A percentile compares a stretch with the other conserved stretches of the same genome.
Conservation (phyloP, 768 basidiomycete species). For the Boletus rubescentipes region DNA sequence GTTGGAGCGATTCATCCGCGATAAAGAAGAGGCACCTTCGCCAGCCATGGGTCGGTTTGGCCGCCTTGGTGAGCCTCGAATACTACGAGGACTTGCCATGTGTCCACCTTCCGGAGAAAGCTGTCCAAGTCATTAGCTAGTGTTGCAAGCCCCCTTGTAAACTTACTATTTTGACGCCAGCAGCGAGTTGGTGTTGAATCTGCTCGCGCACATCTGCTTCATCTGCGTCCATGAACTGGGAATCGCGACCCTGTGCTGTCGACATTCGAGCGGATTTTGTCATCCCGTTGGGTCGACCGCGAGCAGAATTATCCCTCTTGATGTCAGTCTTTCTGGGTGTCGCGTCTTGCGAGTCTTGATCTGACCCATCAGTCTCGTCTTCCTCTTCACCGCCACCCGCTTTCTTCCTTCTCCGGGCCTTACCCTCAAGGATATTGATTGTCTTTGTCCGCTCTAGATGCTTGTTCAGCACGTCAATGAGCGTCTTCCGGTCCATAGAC, state of each 20-base stretch:
- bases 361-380: constrained; percentile 38
- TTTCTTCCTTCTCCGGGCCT: constrained; percentile 35
- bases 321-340: constrained; percentile 58
- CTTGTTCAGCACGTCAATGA: constrained; percentile 78
- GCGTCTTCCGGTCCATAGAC: constrained; percentile 73
- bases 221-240: constrained; percentile 90
- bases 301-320: constrained; percentile 36
- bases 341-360: constrained; percentile 51
- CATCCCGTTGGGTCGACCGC: constrained; percentile 28
- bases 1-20: constrained; percentile 39
- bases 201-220: constrained; percentile 81
- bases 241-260: constrained; percentile 51
- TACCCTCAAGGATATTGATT: constrained; percentile 82
- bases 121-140: constrained; percentile 37
- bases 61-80: constrained; percentile 66
- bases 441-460: constrained; percentile 84
- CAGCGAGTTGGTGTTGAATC: constrained; percentile 80
- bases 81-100: constrained; percentile 63
- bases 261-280: constrained; percentile 39
- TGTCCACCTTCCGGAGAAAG: constrained; percentile 62
- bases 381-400: constrained; percentile 33
- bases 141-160: neutral
- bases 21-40: constrained; percentile 42
- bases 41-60: constrained; percentile 36
- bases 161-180: constrained; percentile 70